phyloP scores from a whole-genome alignment of 768 basidiomycete species.

The Suillus decipiens region DNA sequence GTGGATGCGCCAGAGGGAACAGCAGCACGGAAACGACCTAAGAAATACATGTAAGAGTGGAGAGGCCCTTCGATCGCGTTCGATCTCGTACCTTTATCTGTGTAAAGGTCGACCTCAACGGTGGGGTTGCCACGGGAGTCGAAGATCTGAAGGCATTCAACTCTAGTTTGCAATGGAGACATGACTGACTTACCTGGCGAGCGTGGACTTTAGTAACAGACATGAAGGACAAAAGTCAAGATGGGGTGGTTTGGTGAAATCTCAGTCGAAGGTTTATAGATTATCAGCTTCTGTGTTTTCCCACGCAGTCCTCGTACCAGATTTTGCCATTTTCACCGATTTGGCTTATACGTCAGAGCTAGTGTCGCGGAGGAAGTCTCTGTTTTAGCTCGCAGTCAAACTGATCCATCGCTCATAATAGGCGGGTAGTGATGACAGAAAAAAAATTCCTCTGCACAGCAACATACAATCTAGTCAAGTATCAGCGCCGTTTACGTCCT shows the following conservation, averaged over 20 bases:
- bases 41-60: constrained; percentile 16
- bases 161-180: constrained; percentile 16
- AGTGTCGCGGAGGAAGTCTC: constrained; percentile 7
- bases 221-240: constrained; percentile 56
- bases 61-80: constrained; percentile 12
- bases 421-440: constrained; percentile 10
- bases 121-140: constrained; percentile 99
- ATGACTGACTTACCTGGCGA: constrained; percentile 67
- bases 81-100: constrained; percentile 70
- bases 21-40: constrained; percentile 90
- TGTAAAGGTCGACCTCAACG: constrained; percentile 91
- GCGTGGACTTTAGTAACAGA: constrained; percentile 91
- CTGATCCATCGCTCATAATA: constrained; percentile 11
- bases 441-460: constrained; percentile 7
- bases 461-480: constrained; percentile 10
- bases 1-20: constrained; percentile 99
- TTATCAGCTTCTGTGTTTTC: constrained; percentile 21
- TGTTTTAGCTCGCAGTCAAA: constrained; percentile 14
- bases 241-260: constrained; percentile 9
- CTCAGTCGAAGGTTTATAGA: constrained; percentile 5
- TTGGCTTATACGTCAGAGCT: constrained; percentile 4
- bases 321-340: constrained; percentile 6
- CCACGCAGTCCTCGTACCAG: constrained; percentile 35
- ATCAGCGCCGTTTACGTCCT: constrained; percentile 39
- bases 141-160: constrained; percentile 71